These are phyloP conservation scores for Leccinum subspadiceum DNA, from an alignment of 1,284 basidiomycete genomes.

Conservation along the genomic window DNA sequence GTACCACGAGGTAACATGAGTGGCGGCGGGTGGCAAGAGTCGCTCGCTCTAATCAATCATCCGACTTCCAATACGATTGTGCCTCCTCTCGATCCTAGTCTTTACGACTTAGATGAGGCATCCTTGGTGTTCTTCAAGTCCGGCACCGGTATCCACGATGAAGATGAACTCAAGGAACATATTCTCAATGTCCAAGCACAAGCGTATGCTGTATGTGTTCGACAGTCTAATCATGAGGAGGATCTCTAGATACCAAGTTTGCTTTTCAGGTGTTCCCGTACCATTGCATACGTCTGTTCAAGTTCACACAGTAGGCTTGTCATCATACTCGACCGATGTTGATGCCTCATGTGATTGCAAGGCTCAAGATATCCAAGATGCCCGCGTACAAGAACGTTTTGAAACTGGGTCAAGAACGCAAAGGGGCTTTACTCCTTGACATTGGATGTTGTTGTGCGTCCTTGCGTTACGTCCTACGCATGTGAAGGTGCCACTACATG, in stretches of 20 bases:
- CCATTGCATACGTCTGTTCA: conserved; percentile 20
- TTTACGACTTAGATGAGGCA: conserved; percentile 15
- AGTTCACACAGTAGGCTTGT: conserved; percentile 17
- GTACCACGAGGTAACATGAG: neutral
- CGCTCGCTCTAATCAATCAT: neutral
- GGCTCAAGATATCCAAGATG: conserved; percentile 21
- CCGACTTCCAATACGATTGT: neutral
- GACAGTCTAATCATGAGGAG: neutral
- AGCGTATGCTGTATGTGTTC: conserved; percentile 24
- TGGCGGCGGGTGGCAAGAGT: neutral
- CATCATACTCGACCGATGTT: neutral
- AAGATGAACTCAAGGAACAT: conserved; percentile 39
- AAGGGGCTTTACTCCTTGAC: conserved; percentile 29
- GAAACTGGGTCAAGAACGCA: conserved; percentile 25
- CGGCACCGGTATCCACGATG: conserved; percentile 27
- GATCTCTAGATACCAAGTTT: neutral
- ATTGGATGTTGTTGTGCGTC: conserved; percentile 34
- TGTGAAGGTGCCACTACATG: neutral
- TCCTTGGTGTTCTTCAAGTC: conserved; percentile 26
- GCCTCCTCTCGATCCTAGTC: conserved; percentile 13
- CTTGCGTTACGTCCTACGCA: neutral
- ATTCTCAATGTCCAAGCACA: conserved; percentile 30
- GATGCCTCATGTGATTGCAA: conserved; percentile 2
- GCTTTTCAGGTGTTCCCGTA: conserved; percentile 19
- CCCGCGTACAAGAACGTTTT: conserved; percentile 25